phyloP scores from a whole-genome alignment of 1,284 basidiomycete species.

The Bondarzewia mesenterica region DNA sequence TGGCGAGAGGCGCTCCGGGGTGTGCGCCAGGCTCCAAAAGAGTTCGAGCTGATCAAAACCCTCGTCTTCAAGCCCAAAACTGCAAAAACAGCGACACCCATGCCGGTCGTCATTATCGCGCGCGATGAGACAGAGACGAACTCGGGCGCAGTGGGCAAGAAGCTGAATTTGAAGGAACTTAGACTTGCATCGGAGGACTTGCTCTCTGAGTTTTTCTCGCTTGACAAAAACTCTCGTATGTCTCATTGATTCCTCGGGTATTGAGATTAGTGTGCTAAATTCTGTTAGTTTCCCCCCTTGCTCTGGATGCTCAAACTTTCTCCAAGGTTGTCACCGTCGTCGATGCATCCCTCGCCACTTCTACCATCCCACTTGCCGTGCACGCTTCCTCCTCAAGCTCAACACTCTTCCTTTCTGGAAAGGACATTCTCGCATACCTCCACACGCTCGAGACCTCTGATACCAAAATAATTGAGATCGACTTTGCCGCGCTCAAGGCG shows the following conservation, averaged over 20 bases:
- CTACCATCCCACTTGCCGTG: conserved; percentile 61
- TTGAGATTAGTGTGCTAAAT: conserved; percentile 1
- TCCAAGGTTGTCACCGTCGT: conserved; percentile 73
- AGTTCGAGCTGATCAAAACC: conserved; percentile 72
- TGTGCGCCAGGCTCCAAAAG: conserved; percentile 38
- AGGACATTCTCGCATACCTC: conserved; percentile 70
- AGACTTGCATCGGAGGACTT: conserved; percentile 86
- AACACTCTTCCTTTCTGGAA: conserved; percentile 72
- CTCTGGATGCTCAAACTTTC: conserved; percentile 64
- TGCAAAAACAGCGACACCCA: conserved; percentile 77
- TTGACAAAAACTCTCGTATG: conserved; percentile 80
- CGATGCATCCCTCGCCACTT: conserved; percentile 67
- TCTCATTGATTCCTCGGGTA: conserved; percentile 3
- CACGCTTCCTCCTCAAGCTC: conserved; percentile 65
- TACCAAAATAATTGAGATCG: conserved; percentile 59
- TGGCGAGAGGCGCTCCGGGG: conserved; percentile 61
- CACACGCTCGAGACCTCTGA: conserved; percentile 59
- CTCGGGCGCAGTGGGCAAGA: conserved; percentile 71
- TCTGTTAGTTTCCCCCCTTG: conserved; percentile 80
- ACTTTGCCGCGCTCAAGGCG: conserved; percentile 61
- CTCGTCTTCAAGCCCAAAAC: conserved; percentile 90
- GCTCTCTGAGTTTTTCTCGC: conserved; percentile 75
- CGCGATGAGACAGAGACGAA: conserved; percentile 77
- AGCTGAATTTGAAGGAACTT: conserved; percentile 84
- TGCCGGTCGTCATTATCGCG: conserved; percentile 84